phyloP scores from a whole-genome alignment of 371 early-diverging fungal genomes.

The Mortierella polycephala region DNA sequence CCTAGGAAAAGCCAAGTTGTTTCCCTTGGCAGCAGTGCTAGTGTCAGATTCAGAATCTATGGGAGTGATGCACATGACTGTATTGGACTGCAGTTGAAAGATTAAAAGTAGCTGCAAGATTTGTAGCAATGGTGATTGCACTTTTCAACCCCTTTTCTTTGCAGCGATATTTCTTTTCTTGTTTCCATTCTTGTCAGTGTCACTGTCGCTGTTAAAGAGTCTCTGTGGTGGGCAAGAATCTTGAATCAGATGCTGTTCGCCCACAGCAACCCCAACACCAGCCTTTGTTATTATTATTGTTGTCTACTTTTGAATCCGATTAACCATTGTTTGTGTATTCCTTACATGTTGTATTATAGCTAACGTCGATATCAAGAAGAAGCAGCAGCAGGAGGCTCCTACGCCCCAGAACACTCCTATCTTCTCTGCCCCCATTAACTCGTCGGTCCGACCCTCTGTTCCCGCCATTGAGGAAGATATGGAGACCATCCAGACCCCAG shows the following conservation, averaged over 20 bases:
- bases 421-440: constrained; percentile 72
- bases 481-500: constrained; percentile 58
- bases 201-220: too few relatives aligned
- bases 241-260: too few relatives aligned
- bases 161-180: too few relatives aligned
- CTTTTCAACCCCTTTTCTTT: too few relatives aligned
- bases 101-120: too few relatives aligned
- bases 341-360: constrained; percentile 10
- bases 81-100: too few relatives aligned
- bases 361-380: constrained; percentile 65
- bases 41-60: background rate
- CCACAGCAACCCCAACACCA: too few relatives aligned
- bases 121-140: too few relatives aligned
- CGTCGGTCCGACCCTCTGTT: constrained; percentile 60
- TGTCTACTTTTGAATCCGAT: background rate
- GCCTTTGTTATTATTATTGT: background rate
- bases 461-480: constrained; percentile 58
- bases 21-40: background rate
- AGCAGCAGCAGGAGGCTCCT: constrained; percentile 65
- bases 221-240: too few relatives aligned
- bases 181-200: too few relatives aligned
- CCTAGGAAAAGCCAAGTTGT: background rate
- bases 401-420: constrained; percentile 83
- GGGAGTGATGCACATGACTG: background rate
- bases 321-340: background rate